Conservation (phyloP, 148 eudicot genomes). For the Rhododendron kiyosumense region DNA sequence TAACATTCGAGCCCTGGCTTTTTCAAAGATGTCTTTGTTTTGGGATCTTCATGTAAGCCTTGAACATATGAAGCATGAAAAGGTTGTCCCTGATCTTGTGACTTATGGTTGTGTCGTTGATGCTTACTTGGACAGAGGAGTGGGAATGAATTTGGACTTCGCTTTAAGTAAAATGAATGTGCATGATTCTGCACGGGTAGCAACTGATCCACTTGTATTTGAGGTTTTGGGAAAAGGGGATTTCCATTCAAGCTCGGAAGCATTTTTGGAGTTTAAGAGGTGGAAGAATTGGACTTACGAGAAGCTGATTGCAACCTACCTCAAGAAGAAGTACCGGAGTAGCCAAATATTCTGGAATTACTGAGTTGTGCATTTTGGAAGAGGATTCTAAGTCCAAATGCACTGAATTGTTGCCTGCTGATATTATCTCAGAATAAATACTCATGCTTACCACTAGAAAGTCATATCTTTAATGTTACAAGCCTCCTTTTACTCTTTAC, state of each 20-base stretch:
- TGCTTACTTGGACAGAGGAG: constrained; percentile 71
- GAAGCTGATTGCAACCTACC: constrained; percentile 53
- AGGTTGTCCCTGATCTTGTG: constrained; percentile 81
- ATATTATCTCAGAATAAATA: background rate
- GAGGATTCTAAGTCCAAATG: background rate
- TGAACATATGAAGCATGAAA: constrained; percentile 74
- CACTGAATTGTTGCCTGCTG: background rate
- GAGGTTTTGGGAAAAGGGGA: constrained; percentile 88
- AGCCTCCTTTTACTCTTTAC: background rate
- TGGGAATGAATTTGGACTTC: constrained; percentile 73
- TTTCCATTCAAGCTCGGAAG: constrained; percentile 68
- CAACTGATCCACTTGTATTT: constrained; percentile 63
- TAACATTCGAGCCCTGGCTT: constrained; percentile 71
- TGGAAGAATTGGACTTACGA: constrained; percentile 66
- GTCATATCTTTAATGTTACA: background rate
- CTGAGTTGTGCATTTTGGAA: constrained; percentile 28
- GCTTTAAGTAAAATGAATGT: constrained; percentile 56
- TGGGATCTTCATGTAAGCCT: constrained; percentile 95
- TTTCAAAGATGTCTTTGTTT: constrained; percentile 76
- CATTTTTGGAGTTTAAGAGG: constrained; percentile 63
- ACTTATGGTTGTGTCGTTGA: constrained; percentile 94
- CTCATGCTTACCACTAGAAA: background rate
- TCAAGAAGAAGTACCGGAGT: constrained; percentile 66
- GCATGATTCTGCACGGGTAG: constrained; percentile 40
- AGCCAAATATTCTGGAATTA: constrained; percentile 93